phyloP scores from a whole-genome alignment of 176 grass and related monocot species.

The Paspalum notatum region DNA sequence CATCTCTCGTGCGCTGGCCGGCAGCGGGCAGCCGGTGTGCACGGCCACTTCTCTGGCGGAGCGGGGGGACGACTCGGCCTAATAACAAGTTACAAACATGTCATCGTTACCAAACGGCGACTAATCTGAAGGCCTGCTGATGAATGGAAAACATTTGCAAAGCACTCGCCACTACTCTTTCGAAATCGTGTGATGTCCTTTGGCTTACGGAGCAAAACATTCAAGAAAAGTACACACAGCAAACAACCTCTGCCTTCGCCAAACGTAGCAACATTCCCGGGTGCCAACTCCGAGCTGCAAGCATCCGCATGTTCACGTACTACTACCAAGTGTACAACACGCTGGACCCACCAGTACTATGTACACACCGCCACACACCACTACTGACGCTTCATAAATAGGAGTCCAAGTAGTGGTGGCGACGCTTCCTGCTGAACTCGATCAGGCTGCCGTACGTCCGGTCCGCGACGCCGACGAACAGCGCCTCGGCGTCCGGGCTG shows the following conservation, averaged over 20 bases:
- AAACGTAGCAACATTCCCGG: not conserved
- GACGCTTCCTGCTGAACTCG: slow-evolving; percentile 60
- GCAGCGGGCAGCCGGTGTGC: too few relatives aligned
- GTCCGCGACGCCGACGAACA: slow-evolving; percentile 69
- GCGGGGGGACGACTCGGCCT: too few relatives aligned
- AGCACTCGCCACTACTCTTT: not conserved
- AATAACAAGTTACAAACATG: too few relatives aligned
- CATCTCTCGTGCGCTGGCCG: too few relatives aligned
- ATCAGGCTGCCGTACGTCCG: slow-evolving; percentile 69
- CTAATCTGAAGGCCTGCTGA: too few relatives aligned
- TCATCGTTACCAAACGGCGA: too few relatives aligned
- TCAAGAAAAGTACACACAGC: not conserved
- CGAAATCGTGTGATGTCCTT: not conserved
- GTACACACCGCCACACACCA: not conserved
- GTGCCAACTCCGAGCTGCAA: not conserved
- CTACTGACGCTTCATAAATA: slow-evolving; percentile 29
- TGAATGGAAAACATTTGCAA: not conserved
- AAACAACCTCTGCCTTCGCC: not conserved
- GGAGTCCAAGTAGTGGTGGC: slow-evolving; percentile 41
- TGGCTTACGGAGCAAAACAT: not conserved
- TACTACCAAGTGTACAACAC: not conserved
- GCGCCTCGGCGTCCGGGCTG: slow-evolving; percentile 53
- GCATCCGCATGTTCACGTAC: not conserved
- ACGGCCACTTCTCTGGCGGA: too few relatives aligned
- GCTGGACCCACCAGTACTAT: not conserved